Percentiles rank a stretch among this genome's conserved stretches.
phyloP scores from a whole-genome alignment of 1,139 yeast species.

The Torulaspora pretoriensis region DNA sequence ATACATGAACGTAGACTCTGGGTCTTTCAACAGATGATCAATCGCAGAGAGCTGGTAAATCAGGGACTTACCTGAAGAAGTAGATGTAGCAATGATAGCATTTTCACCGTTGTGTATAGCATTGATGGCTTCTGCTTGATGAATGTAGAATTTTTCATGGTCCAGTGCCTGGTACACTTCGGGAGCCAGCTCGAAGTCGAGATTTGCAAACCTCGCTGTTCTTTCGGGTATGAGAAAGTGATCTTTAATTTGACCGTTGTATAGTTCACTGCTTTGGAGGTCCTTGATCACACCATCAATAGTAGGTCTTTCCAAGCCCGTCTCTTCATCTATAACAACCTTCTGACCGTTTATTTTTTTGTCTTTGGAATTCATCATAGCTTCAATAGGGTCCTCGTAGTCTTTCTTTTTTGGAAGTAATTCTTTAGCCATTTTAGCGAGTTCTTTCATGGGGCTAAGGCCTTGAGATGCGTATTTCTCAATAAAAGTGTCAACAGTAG shows the following conservation, averaged over 20 bases:
- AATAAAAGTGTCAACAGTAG: slow-evolving; percentile 44
- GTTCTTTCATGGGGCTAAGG: slow-evolving; percentile 39
- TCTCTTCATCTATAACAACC: slow-evolving; percentile 26
- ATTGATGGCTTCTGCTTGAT: slow-evolving; percentile 74
- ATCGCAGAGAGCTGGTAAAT: slow-evolving; percentile 87
- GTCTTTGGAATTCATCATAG: slow-evolving; percentile 39
- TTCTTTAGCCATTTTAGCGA: slow-evolving; percentile 37
- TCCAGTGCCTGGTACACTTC: slow-evolving; percentile 50
- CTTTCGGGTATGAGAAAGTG: slow-evolving; percentile 42
- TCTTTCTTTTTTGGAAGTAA: slow-evolving; percentile 50
- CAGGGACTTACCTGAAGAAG: slow-evolving; percentile 92
- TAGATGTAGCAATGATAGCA: slow-evolving; percentile 84
- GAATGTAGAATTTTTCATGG: slow-evolving; percentile 58
- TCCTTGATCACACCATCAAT: slow-evolving; percentile 46
- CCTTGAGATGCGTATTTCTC: slow-evolving; percentile 34
- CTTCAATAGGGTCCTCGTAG: slow-evolving; percentile 48
- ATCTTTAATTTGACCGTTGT: slow-evolving; percentile 57
- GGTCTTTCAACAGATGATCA: slow-evolving; percentile 44
- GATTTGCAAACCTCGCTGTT: slow-evolving; percentile 44
- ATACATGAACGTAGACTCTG: slow-evolving; percentile 70
- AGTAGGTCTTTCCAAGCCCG: slow-evolving; percentile 36
- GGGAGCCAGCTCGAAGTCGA: slow-evolving; percentile 42
- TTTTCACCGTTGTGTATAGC: slow-evolving; percentile 52
- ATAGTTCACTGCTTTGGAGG: slow-evolving; percentile 47
- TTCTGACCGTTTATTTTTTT: slow-evolving; percentile 14